Conservation (phyloP, 2,329 filamentous ascomycete species). For the Aspergillus ochraceoroseus region DNA sequence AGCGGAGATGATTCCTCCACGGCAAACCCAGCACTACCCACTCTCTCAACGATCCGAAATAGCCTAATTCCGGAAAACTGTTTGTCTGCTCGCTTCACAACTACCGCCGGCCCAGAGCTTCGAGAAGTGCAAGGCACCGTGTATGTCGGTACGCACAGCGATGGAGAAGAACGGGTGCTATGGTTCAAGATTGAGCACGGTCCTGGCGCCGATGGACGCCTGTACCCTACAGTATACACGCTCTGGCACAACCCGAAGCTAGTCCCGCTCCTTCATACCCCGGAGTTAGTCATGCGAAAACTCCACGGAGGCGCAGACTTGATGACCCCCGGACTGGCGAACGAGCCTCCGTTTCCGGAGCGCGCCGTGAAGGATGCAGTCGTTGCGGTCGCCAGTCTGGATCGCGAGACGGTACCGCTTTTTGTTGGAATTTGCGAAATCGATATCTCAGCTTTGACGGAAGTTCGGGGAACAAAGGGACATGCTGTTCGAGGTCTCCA, state of each 20-base stretch:
- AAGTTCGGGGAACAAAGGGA: conserved; percentile 58
- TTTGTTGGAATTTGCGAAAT: conserved; percentile 62
- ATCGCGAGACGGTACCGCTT: conserved; percentile 57
- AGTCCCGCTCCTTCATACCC: conserved; percentile 61
- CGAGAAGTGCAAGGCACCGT: conserved; percentile 59
- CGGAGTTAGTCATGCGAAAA: conserved; percentile 55
- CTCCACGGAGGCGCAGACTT: conserved; percentile 61
- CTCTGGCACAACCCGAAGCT: conserved; percentile 60
- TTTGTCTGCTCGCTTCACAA: conserved; percentile 60
- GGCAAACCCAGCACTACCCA: conserved; percentile 45
- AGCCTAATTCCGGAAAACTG: conserved; percentile 60
- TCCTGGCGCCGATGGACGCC: conserved; percentile 37
- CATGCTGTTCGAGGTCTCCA: conserved; percentile 62
- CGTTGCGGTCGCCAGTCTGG: conserved; percentile 59
- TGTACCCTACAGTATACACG: conserved; percentile 57
- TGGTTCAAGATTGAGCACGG: conserved; percentile 61
- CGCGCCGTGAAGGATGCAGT: conserved; percentile 56
- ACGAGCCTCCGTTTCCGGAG: conserved; percentile 59
- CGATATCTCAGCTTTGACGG: conserved; percentile 52
- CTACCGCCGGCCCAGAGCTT: conserved; percentile 58
- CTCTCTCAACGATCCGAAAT: conserved; percentile 51
- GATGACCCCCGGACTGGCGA: conserved; percentile 63
- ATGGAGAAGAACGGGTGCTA: conserved; percentile 55
- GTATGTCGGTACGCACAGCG: conserved; percentile 57
- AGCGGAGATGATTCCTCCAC: conserved; percentile 36